Base-by-base conservation (phyloP, 1,139 yeast species). In the Pichia sp. region DNA sequence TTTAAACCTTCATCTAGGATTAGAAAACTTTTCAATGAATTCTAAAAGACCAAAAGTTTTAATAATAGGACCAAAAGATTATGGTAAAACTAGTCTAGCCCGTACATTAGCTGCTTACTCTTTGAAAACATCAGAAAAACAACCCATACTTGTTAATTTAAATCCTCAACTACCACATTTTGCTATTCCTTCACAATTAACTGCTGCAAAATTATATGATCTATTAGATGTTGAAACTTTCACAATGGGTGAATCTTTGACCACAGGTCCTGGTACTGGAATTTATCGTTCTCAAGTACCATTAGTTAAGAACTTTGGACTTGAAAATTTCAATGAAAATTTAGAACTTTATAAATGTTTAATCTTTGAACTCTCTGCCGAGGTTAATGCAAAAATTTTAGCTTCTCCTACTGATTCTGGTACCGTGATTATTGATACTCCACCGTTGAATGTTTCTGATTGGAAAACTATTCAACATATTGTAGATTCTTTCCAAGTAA, bases 221-320 rank as follows among this genome's bases (percentile, higher is more conserved):
- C 38, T 49, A 33, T 40, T 54, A 25, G 96, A 92, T 61, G 78
- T 87, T 33, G 95, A 88, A 59, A 75, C 83, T 43, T 68, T 72
- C 11, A 71, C 71, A 39, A 85, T 92, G 79, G 97, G 97, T 7
- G 82, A 84, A 45, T 76, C 92, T 7, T 78, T 86, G 44, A 85
- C 95, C 0, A 85, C 90, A n/a, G 97, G 97, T 29, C 86, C 94
- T 1, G 78, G 94, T 2, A 51, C 51, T 1, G 52, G 50, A 9
- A 68, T 74, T 45, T 77, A 86, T 51, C 95, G 87, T 64, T 88
- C 92, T 18, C 87, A 88, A 63, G 95, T 87, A 62, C 97, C 97
- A 0, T 65, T 86, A 32, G 94, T 86, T 8, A 84, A 86, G 60
- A 82, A 77, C 59, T 88, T 74, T 65, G 98, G 98, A 0, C 74